These are phyloP conservation scores for Fusarium graminum DNA, from an alignment of 2,329 filamentous ascomycete genomes.

Conservation along the genomic window DNA sequence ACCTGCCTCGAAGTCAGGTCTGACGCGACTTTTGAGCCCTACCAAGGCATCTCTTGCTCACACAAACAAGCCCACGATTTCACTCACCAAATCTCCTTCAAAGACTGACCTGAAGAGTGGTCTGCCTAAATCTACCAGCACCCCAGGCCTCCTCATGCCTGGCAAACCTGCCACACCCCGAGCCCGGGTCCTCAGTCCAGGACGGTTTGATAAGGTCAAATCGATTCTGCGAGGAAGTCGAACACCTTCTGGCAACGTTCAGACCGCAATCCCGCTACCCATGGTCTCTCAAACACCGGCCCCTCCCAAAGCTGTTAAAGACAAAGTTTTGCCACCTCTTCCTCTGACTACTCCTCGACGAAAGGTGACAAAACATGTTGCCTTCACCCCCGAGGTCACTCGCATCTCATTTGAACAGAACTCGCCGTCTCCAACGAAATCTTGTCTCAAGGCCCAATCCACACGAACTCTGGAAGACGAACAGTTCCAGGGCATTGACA, in stretches of 20 bases:
- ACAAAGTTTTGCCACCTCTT: conserved; percentile 66
- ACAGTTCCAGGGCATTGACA: conserved; percentile 51
- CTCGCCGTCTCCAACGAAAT: conserved; percentile 70
- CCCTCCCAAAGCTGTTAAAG: conserved; percentile 62
- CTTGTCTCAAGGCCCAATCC: conserved; percentile 60
- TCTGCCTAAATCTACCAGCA: conserved; percentile 66
- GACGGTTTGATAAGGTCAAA: conserved; percentile 68
- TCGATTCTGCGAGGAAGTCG: conserved; percentile 66
- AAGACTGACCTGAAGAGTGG: conserved; percentile 58
- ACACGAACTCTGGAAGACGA: conserved; percentile 45
- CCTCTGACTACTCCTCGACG: conserved; percentile 76
- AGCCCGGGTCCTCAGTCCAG: conserved; percentile 61
- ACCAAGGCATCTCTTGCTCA: conserved; percentile 76
- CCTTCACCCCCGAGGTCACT: conserved; percentile 81
- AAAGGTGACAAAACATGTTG: conserved; percentile 78
- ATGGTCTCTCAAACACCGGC: conserved; percentile 62
- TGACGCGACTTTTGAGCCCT: conserved; percentile 77
- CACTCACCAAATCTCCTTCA: conserved; percentile 58
- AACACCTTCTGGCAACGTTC: conserved; percentile 54
- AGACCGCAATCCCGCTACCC: conserved; percentile 64
- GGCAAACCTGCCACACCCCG: conserved; percentile 53
- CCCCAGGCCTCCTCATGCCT: conserved; percentile 57
- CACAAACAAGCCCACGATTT: conserved; percentile 49
- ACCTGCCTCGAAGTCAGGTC: conserved; percentile 62
- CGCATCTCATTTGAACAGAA: conserved; percentile 57